A percentile compares a stretch with the other conserved stretches of the same genome.
phyloP scores from a whole-genome alignment of 2,329 filamentous ascomycete genomes.

The Leptodontidium sp. region DNA sequence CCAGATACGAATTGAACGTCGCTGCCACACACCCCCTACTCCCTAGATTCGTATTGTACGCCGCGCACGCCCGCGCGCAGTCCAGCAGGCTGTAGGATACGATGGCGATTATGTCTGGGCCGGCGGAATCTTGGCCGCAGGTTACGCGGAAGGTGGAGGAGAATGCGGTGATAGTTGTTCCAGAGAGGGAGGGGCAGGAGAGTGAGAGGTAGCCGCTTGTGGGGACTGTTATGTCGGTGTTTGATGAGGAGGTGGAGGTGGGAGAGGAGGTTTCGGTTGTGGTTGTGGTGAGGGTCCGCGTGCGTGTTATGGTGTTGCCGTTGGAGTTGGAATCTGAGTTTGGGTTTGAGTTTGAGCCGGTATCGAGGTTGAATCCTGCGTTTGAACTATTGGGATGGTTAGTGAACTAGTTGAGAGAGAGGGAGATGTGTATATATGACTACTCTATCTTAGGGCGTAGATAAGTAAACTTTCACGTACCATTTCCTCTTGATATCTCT shows the following conservation, averaged over 20 bases:
- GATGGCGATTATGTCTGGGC: constrained; percentile 16
- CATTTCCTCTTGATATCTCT: constrained; percentile 4
- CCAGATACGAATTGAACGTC: constrained; percentile 20
- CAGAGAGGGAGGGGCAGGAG: constrained; percentile 11
- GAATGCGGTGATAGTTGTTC: constrained; percentile 7
- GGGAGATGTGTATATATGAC: too few species aligned
- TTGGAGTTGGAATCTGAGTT: constrained; percentile 6
- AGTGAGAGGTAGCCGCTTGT: constrained; percentile 14
- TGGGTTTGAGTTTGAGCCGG: not conserved
- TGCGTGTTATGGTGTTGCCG: constrained; percentile 3
- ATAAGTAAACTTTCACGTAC: not conserved
- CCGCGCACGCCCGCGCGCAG: constrained; percentile 13
- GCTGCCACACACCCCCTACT: constrained; percentile 12
- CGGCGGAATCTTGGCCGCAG: constrained; percentile 18
- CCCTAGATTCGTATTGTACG: constrained; percentile 10
- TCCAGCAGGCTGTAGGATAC: constrained; percentile 18
- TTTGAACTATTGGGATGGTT: not conserved
- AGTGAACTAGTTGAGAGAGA: too few species aligned
- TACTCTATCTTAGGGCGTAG: not conserved
- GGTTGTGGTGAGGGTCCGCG: not conserved
- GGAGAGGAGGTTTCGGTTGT: not conserved
- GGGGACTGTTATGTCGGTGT: constrained; percentile 4
- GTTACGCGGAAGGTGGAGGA: constrained; percentile 7
- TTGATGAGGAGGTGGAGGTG: not conserved
- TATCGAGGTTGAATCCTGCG: constrained; percentile 9